phyloP scores from a whole-genome alignment of 164 flowering plant species.

The Litsea cubeba region DNA sequence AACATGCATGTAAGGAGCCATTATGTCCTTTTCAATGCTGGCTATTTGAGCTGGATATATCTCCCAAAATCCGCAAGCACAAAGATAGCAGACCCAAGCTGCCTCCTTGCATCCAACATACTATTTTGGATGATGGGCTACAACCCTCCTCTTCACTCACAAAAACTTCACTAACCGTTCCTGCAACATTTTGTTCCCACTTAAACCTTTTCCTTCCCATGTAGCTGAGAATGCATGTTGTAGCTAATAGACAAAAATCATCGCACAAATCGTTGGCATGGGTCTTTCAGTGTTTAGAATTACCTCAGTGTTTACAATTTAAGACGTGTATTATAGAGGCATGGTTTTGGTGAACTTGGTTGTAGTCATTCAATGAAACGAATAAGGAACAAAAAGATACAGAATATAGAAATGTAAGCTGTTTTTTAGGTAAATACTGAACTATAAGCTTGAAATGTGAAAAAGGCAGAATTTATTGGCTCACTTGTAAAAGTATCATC shows the following conservation, averaged over 20 bases:
- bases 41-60: conserved; percentile 51
- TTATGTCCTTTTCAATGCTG: conserved; percentile 71
- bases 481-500: too few relatives aligned
- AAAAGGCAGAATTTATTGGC: too few relatives aligned
- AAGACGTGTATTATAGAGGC: too few relatives aligned
- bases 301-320: neutral
- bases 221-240: conserved; percentile 60
- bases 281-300: conserved; percentile 7
- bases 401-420: too few relatives aligned
- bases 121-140: conserved; percentile 97
- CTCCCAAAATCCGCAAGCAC: conserved; percentile 97
- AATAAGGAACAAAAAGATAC: too few relatives aligned
- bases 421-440: too few relatives aligned
- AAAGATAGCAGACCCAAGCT: conserved; percentile 73
- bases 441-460: too few relatives aligned
- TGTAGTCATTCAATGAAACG: too few relatives aligned
- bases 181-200: conserved; percentile 59
- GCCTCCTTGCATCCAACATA: conserved; percentile 57
- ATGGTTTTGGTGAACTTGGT: too few relatives aligned
- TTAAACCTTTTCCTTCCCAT: conserved; percentile 37
- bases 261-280: conserved; percentile 48
- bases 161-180: conserved; percentile 59
- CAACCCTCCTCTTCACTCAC: conserved; percentile 47
- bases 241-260: conserved; percentile 88
- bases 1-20: conserved; percentile 86